These are phyloP conservation scores for Russula olivacea DNA, from an alignment of 768 basidiomycete genomes.

Conservation along the genomic window DNA sequence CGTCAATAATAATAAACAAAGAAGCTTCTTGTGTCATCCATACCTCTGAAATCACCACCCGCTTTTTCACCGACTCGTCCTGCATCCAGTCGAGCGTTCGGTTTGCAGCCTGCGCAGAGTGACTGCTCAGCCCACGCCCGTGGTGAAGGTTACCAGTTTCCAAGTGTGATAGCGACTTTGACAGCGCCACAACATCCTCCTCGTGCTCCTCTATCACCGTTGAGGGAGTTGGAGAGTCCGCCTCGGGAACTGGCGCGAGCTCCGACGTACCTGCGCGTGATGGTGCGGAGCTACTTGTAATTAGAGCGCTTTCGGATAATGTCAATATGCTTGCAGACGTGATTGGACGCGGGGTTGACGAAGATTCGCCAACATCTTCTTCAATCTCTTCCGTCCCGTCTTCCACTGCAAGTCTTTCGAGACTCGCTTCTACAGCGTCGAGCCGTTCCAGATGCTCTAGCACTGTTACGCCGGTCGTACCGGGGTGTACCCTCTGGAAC, in stretches of 20 bases:
- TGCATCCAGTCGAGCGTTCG: conserved; percentile 44
- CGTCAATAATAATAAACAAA: conserved; percentile 4
- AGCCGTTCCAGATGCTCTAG: conserved; percentile 81
- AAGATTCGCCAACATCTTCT: conserved; percentile 18
- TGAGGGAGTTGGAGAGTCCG: conserved; percentile 18
- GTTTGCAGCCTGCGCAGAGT: conserved; percentile 30
- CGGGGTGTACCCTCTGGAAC: conserved; percentile 76
- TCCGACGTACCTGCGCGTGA: conserved; percentile 20
- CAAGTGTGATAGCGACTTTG: conserved; percentile 69
- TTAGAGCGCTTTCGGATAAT: background rate
- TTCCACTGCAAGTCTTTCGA: conserved; percentile 65
- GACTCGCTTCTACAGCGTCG: conserved; percentile 74
- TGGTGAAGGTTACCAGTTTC: conserved; percentile 39
- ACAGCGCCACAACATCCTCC: conserved; percentile 69
- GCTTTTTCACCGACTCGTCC: conserved; percentile 41
- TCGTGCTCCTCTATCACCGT: conserved; percentile 34
- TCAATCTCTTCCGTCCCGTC: conserved; percentile 46
- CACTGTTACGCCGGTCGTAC: conserved; percentile 80
- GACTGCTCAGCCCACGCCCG: conserved; percentile 35
- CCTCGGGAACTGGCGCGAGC: conserved; percentile 23
- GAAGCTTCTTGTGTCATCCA: conserved; percentile 23
- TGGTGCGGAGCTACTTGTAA: conserved; percentile 16
- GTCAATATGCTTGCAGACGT: background rate
- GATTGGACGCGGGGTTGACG: conserved; percentile 15
- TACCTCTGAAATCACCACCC: conserved; percentile 69